These are phyloP conservation scores for Glycyrrhiza uralensis DNA, from an alignment of 306 rosid genomes.

Conservation along the genomic window DNA sequence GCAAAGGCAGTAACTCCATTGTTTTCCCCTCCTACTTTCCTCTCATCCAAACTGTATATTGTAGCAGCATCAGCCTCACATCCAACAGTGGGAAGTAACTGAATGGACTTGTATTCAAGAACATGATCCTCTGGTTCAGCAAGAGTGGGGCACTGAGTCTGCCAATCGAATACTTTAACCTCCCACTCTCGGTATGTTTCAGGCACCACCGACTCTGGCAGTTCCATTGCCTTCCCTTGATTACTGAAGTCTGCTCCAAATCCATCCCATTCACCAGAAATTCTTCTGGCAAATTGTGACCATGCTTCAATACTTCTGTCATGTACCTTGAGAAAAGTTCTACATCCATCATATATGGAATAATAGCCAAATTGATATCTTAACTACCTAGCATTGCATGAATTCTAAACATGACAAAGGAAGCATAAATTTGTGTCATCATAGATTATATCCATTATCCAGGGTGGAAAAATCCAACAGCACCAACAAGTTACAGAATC, in stretches of 20 bases:
- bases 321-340: constrained; percentile 14
- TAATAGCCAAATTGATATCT: constrained; percentile 18
- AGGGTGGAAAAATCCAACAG: not conserved
- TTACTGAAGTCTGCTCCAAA: constrained; percentile 78
- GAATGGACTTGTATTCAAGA: constrained; percentile 60
- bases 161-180: constrained; percentile 94
- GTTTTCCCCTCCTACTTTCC: constrained; percentile 47
- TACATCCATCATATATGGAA: constrained; percentile 12
- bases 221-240: constrained; percentile 69
- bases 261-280: constrained; percentile 99
- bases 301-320: constrained; percentile 49
- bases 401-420: not conserved
- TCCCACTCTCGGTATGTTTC: constrained; percentile 94
- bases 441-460: not conserved
- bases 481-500: not conserved
- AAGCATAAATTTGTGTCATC: constrained; percentile 10
- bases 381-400: not conserved
- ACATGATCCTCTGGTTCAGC: constrained; percentile 55
- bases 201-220: constrained; percentile 86
- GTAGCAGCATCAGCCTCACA: constrained; percentile 99
- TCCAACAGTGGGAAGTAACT: constrained; percentile 90
- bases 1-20: constrained; percentile 57
- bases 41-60: constrained; percentile 55
- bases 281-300: constrained; percentile 73
- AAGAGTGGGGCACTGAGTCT: constrained; percentile 94